Percentiles rank a stretch among this genome's conserved stretches.
phyloP scores from a whole-genome alignment of 495 filamentous ascomycete species.

The Parathielavia appendiculata region DNA sequence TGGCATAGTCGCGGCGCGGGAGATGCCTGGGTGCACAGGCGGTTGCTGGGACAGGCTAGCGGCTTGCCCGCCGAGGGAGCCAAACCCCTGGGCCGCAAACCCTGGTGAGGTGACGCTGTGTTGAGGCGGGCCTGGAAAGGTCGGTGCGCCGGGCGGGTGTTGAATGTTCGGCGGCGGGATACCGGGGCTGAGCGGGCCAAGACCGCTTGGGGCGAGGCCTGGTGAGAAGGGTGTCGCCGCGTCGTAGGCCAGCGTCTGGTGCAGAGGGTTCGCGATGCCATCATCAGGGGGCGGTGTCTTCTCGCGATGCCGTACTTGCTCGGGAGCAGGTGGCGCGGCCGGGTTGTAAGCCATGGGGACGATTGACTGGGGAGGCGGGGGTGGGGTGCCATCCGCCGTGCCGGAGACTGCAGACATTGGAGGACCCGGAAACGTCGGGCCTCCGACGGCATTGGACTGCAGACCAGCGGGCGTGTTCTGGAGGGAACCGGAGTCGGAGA shows the following conservation, averaged over 20 bases:
- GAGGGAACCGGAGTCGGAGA: slow-evolving; percentile 34
- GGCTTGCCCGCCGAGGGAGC: slow-evolving; percentile 32
- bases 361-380: slow-evolving; percentile 34
- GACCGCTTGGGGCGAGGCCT: slow-evolving; percentile 35
- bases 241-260: slow-evolving; percentile 62
- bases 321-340: slow-evolving; percentile 78
- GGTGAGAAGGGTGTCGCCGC: slow-evolving; percentile 47
- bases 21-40: slow-evolving; percentile 33
- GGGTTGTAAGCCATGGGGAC: slow-evolving; percentile 84
- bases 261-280: slow-evolving; percentile 63
- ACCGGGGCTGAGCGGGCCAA: slow-evolving; percentile 34
- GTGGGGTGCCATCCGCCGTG: slow-evolving; percentile 18
- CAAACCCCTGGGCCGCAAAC: slow-evolving; percentile 36
- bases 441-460: slow-evolving; percentile 39
- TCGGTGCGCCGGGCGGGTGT: slow-evolving; percentile 34
- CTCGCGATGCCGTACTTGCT: slow-evolving; percentile 76
- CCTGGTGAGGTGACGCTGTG: slow-evolving; percentile 38
- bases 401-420: slow-evolving; percentile 33
- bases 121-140: slow-evolving; percentile 38
- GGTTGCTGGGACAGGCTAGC: slow-evolving; percentile 12
- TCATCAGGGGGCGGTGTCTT: slow-evolving; percentile 83
- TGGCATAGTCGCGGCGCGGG: slow-evolving; percentile 43
- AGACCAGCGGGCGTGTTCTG: slow-evolving; percentile 32
- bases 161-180: slow-evolving; percentile 34
- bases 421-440: slow-evolving; percentile 38